Conservation (phyloP, 148 eudicot species). For the Diospyros kaki region DNA sequence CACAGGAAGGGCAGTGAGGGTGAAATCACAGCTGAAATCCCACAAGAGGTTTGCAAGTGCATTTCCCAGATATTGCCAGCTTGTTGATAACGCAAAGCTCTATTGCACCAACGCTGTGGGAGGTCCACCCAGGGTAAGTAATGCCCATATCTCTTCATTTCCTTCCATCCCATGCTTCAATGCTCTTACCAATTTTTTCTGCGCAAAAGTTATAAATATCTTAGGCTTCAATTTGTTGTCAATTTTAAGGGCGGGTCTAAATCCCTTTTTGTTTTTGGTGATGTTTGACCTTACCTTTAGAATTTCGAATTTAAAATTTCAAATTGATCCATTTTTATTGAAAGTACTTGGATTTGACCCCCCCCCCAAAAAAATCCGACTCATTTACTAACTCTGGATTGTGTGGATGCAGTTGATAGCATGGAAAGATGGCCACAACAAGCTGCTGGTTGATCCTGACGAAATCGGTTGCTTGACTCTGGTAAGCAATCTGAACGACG, state of each 20-base stretch:
- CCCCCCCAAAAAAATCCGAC: no score
- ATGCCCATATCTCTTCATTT: no score
- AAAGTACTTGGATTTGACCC: background rate
- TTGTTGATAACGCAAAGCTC: conserved; percentile 84
- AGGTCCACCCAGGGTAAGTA: conserved; percentile 52
- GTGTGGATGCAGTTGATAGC: conserved; percentile 65
- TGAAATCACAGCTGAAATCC: conserved; percentile 75
- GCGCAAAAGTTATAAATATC: no score
- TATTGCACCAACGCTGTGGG: conserved; percentile 62
- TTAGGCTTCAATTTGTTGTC: no score
- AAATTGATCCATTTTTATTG: background rate
- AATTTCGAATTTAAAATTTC: no score
- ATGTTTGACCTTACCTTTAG: no score
- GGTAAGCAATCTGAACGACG: conserved; percentile 53
- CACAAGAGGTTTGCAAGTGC: conserved; percentile 85
- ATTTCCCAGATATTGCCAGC: conserved; percentile 52
- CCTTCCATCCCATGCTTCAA: no score
- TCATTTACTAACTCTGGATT: background rate
- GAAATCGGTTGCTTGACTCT: conserved; percentile 44
- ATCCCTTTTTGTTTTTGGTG: no score
- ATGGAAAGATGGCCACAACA: conserved; percentile 73
- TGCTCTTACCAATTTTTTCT: no score
- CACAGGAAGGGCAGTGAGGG: conserved; percentile 80
- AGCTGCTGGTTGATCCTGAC: conserved; percentile 58
- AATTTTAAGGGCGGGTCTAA: no score